Evolutionary conservation across 225 moss, liverwort and hornwort species (phyloP), one percentile per base, ranked within the genome.

Genomic region (Polytrichum commune): DNA sequence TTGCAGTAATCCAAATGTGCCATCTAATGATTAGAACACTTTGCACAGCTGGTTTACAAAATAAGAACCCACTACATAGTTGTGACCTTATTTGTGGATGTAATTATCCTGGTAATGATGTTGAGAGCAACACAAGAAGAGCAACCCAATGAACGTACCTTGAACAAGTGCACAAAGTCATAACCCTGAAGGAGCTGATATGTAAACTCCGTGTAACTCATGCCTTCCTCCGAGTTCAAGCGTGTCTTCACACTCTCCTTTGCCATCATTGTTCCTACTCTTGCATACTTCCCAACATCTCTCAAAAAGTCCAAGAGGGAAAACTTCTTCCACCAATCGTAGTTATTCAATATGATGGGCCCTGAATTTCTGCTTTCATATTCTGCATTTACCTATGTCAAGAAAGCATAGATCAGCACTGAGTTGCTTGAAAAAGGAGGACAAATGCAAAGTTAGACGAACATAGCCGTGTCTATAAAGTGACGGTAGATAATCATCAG

Each of bases 141-240:
- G 10, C 35, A 16, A 35, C 38, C 38, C 38, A 13, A 46, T 13
- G 13, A n/a, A n/a, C 22, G 70, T 76, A 88, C 88, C 83, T 79
- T 84, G 32, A 87, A 97, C 73, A 94, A 82, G 66, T 92, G 89
- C 7, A 94, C 90, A 64, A 94, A 94, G 79, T 97, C 97, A 66
- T 94, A 97, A 19, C 97, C 94, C 77, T 94, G 94, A 63, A 97
- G 80, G 70, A 97, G 88, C 85, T 97, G 97, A 67, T 97, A 94
- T 5, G 97, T 91, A 64, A 97, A 97, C 60, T 97, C 92, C 26
- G 94, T 97, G 82, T 94, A 97, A 82, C 97, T 97, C 94, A 94
- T 91, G 61, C 97, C 97, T n/a, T 97, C 97, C 81, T 97, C 97
- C 0, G 92, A 94, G 72, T 91, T 91, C 13, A 97, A 75, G 8